Percentiles rank a stretch among this genome's conserved stretches.
phyloP scores from a whole-genome alignment of 768 basidiomycete genomes.

The Leccinum subgranulosum region DNA sequence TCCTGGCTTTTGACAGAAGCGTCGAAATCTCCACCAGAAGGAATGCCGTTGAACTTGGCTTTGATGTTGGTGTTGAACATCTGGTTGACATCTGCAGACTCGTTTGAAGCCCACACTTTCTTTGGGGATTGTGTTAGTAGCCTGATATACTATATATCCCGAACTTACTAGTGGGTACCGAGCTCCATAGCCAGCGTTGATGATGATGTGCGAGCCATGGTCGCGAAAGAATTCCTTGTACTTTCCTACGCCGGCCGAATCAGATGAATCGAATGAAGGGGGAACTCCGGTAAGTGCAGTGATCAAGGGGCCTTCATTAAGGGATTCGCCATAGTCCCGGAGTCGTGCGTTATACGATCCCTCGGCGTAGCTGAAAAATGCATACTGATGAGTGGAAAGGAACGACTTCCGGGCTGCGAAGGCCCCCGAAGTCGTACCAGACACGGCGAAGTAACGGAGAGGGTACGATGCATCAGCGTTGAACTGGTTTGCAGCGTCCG shows the following conservation, averaged over 20 bases:
- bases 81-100: too few relatives aligned
- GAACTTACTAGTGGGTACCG: neutral
- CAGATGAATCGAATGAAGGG: neutral
- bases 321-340: neutral
- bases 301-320: neutral
- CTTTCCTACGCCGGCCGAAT: neutral
- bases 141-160: too few relatives aligned
- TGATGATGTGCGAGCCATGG: neutral
- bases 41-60: too few relatives aligned
- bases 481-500: neutral
- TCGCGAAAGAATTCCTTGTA: neutral
- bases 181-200: neutral
- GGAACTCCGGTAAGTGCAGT: neutral
- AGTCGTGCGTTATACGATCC: neutral
- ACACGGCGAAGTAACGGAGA: constrained; percentile 6
- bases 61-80: too few relatives aligned
- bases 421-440: neutral
- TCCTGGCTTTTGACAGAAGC: too few relatives aligned
- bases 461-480: neutral
- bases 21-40: too few relatives aligned
- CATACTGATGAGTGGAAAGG: neutral
- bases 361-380: constrained; percentile 4
- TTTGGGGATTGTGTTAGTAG: too few relatives aligned
- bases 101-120: too few relatives aligned
- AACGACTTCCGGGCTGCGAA: constrained; percentile 5